These are phyloP conservation scores for Tetracladium marchalianum DNA, from an alignment of 495 filamentous ascomycete genomes.

Conservation along the genomic window DNA sequence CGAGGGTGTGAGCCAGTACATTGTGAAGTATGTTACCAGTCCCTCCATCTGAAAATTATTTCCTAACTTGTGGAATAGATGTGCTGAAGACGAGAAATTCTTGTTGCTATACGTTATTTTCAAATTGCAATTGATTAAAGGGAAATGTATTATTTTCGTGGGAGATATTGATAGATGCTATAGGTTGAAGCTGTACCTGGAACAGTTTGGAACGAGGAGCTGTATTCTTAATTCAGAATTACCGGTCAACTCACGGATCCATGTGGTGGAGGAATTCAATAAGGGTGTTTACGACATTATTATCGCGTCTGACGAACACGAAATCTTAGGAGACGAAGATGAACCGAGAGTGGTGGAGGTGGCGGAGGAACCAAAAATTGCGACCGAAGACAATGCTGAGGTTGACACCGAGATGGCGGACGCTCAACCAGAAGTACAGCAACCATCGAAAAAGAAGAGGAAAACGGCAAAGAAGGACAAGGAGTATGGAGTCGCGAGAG, in stretches of 20 bases:
- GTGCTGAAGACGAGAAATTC: conserved; percentile 95
- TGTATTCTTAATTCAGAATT: conserved; percentile 94
- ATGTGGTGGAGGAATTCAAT: conserved; percentile 97
- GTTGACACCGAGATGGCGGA: conserved; percentile 6
- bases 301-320: conserved; percentile 89
- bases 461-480: conserved; percentile 55
- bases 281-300: conserved; percentile 93
- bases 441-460: conserved; percentile 45
- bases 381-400: background rate
- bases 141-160: conserved; percentile 91
- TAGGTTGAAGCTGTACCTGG: conserved; percentile 86
- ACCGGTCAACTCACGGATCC: conserved; percentile 83
- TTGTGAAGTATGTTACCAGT: conserved; percentile 51
- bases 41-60: background rate
- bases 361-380: conserved; percentile 12
- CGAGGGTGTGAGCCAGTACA: conserved; percentile 71
- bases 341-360: conserved; percentile 13
- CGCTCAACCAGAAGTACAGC: conserved; percentile 17
- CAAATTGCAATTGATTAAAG: conserved; percentile 88
- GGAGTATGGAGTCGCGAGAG: conserved; percentile 87
- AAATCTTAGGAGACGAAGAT: conserved; percentile 61
- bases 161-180: conserved; percentile 90
- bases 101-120: conserved; percentile 88
- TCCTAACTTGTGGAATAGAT: conserved; percentile 34
- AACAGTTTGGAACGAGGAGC: conserved; percentile 90